phyloP scores from a whole-genome alignment of 495 filamentous ascomycete species.

The Tuber microsphaerosporum region DNA sequence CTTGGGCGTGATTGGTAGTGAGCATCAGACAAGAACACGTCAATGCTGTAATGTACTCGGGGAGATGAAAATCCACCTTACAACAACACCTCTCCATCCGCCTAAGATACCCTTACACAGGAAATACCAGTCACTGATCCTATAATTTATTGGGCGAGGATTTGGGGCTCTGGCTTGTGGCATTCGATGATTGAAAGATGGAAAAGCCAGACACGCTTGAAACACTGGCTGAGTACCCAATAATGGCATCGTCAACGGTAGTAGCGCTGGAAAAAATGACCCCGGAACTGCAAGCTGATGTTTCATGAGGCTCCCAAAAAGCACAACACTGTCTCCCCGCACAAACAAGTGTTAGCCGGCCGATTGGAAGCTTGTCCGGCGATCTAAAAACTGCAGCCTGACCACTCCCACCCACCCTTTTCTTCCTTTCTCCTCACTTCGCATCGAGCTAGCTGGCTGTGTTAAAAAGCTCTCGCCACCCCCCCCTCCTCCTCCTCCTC shows the following conservation, averaged over 20 bases:
- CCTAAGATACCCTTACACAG: not conserved
- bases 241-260: not conserved
- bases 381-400: not conserved
- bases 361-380: constrained; percentile 1
- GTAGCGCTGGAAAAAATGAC: not conserved
- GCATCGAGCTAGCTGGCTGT: not conserved
- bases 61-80: not conserved
- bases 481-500: not conserved
- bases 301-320: not conserved
- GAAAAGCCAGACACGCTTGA: constrained; percentile 1
- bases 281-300: not conserved
- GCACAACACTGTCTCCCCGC: not conserved
- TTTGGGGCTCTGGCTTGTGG: not conserved
- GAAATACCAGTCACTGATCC: constrained; percentile 1
- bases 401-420: not conserved
- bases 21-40: not conserved
- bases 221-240: not conserved
- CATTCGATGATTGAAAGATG: constrained; percentile 5
- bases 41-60: constrained; percentile 1
- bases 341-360: not conserved
- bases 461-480: not conserved
- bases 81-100: not conserved
- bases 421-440: not conserved
- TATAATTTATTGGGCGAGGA: not conserved
- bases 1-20: not conserved